Evolutionary conservation across 2,329 filamentous ascomycete species (phyloP), one percentile per base, ranked within the genome.

Genomic region (Sarocladiaceae sp.): DNA sequence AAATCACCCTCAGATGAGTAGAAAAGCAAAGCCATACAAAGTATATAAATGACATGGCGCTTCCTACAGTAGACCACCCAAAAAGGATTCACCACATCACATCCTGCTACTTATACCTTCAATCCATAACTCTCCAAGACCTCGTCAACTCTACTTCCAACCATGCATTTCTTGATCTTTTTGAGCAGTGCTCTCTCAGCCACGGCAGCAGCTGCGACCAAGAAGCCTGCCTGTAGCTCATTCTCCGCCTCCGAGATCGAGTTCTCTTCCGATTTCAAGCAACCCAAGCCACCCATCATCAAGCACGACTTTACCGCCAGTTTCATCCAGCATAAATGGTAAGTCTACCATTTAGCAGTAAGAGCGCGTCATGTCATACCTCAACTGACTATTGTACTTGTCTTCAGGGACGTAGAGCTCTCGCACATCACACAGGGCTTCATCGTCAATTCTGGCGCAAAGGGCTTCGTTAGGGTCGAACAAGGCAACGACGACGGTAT

Each of bases 301-400:
- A 59, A 66, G 22, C 36, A 66, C 0, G 65, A 65, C 12, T 70
- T 64, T 40, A 52, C 60, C 2, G 59, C 66, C 18, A 63, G 57
- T 20, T 70, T 70, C 40, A 54, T 70, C 10, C 69, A 71, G 47
- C 69, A 71, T 46, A 71, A 71, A 54, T 71, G 69, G 68, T 66
- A 52, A n/a, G 46, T 6, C 1, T 31, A 3, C 28, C 26, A 13
- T 17, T 18, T 18, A 26, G 2, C 10, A 5, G 25, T 1, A n/a
- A n/a, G n/a, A n/a, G n/a, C n/a, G n/a, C 2, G 1, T 6, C 15
- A 8, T 28, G 25, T 15, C 1, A 6, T 23, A 23, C 1, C 8
- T 11, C 3, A 35, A 1, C 4, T 55, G 52, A 23, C 55, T 18
- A 3, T 1, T 5, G n/a, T n/a, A n/a, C n/a, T n/a, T n/a, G n/a